phyloP scores from a whole-genome alignment of 2,329 filamentous ascomycete genomes.

The Aureobasidium sp. region DNA sequence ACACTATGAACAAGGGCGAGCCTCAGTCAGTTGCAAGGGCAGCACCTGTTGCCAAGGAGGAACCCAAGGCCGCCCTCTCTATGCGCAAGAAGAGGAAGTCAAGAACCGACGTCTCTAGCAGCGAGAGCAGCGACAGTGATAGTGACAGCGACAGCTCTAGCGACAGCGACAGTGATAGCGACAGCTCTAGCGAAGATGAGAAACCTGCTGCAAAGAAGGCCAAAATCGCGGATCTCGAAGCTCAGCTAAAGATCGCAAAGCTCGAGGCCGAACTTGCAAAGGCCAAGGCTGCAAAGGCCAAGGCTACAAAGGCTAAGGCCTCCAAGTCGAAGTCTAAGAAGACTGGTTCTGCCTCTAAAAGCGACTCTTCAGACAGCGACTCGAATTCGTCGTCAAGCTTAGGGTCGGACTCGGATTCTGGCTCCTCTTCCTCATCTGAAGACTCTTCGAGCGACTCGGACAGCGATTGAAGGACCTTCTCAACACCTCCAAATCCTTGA shows the following conservation, averaged over 20 bases:
- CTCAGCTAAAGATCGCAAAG: conserved; percentile 1
- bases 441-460: conserved; percentile 10
- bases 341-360: conserved; percentile 4
- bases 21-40: background rate
- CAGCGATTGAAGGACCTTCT: background rate
- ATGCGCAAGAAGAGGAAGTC: conserved; percentile 23
- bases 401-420: background rate
- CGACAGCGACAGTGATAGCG: conserved; percentile 9
- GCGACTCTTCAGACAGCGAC: conserved; percentile 7
- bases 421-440: background rate
- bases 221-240: background rate
- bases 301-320: background rate
- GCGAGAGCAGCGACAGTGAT: conserved; percentile 11
- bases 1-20: conserved; percentile 15
- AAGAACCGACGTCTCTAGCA: conserved; percentile 25
- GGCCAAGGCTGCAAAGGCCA: background rate
- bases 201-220: background rate
- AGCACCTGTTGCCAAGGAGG: background rate
- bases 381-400: conserved; percentile 7
- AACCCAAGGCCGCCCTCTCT: conserved; percentile 2
- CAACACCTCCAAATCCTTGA: no score
- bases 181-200: conserved; percentile 12
- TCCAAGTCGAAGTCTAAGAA: background rate
- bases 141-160: background rate
- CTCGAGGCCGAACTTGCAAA: background rate